These are phyloP conservation scores for Neonectria magnoliae DNA, from an alignment of 2,329 filamentous ascomycete genomes.

Conservation along the genomic window DNA sequence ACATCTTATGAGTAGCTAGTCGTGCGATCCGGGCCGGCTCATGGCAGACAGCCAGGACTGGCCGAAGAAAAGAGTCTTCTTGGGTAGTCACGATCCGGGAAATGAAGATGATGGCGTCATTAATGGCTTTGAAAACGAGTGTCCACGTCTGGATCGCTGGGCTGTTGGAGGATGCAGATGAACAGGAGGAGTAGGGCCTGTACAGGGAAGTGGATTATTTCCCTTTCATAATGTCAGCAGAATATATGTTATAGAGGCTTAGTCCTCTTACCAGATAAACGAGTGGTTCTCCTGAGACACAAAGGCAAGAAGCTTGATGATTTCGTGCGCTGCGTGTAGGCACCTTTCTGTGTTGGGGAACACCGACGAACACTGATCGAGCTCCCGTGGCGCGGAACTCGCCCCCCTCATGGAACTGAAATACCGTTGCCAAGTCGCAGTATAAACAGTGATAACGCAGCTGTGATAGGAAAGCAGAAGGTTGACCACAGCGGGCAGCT, in stretches of 20 bases:
- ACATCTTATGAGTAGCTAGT: not conserved
- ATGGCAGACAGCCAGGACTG: constrained; percentile 5
- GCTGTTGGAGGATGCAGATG: constrained; percentile 15
- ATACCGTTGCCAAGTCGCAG: constrained; percentile 10
- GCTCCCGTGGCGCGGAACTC: constrained; percentile 1
- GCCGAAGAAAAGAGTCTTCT: constrained; percentile 6
- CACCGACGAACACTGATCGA: not conserved
- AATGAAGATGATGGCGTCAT: constrained; percentile 10
- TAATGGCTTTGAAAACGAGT: not conserved
- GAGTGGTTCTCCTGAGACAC: constrained; percentile 1
- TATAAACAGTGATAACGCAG: constrained; percentile 11
- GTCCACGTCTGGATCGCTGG: not conserved
- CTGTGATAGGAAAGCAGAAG: constrained; percentile 14
- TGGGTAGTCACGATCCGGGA: constrained; percentile 5
- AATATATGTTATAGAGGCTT: too few relatives aligned
- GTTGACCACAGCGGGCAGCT: constrained; percentile 10
- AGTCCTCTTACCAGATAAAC: not conserved
- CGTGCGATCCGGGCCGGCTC: constrained; percentile 7
- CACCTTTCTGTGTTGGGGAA: constrained; percentile 15
- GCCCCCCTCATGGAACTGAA: constrained; percentile 11
- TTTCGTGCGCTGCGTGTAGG: constrained; percentile 14
- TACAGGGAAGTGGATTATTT: constrained; percentile 11
- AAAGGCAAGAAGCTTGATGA: constrained; percentile 4
- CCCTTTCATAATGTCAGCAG: constrained; percentile 1
- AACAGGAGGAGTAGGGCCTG: constrained; percentile 15